A percentile compares a stretch with the other conserved stretches of the same genome.
Conservation (phyloP, 768 basidiomycete genomes). For the Suillus lakei region DNA sequence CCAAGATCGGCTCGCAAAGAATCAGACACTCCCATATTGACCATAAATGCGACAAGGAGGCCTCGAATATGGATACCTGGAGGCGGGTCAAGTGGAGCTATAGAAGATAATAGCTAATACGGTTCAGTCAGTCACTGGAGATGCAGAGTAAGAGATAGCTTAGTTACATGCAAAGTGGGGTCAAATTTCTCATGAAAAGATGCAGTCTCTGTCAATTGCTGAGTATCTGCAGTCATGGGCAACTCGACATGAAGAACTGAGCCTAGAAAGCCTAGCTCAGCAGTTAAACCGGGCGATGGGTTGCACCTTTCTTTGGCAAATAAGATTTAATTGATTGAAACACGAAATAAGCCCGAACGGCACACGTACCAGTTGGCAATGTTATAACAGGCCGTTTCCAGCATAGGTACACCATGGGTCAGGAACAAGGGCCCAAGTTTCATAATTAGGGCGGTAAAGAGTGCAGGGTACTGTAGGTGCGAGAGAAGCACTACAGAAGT, state of each 20-base stretch:
- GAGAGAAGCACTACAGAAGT: conserved; percentile 76
- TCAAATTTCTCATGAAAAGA: conserved; percentile 58
- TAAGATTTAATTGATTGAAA: conserved; percentile 14
- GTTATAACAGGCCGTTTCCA: conserved; percentile 87
- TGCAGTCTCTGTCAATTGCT: conserved; percentile 66
- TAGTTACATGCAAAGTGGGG: conserved; percentile 52
- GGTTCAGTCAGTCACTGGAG: background rate
- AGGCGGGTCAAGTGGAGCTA: conserved; percentile 60
- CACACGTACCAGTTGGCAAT: conserved; percentile 78
- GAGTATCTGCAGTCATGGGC: conserved; percentile 69
- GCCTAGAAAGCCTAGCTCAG: conserved; percentile 87
- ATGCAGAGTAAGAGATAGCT: too few relatives aligned
- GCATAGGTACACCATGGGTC: conserved; percentile 74
- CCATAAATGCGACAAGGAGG: conserved; percentile 70
- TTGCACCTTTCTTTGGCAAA: conserved; percentile 72
- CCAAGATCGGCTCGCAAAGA: conserved; percentile 86
- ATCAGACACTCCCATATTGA: conserved; percentile 94
- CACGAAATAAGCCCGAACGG: conserved; percentile 3
- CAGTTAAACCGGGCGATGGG: conserved; percentile 62
- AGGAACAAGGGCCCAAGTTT: conserved; percentile 79
- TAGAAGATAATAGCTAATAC: conserved; percentile 68
- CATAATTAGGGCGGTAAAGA: conserved; percentile 72
- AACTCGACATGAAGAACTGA: conserved; percentile 74
- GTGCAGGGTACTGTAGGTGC: conserved; percentile 77
- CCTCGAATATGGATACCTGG: conserved; percentile 65